These are phyloP conservation scores for Pyrenochaeta sp. DNA, from an alignment of 2,329 filamentous ascomycete species.

Conservation along the genomic window DNA sequence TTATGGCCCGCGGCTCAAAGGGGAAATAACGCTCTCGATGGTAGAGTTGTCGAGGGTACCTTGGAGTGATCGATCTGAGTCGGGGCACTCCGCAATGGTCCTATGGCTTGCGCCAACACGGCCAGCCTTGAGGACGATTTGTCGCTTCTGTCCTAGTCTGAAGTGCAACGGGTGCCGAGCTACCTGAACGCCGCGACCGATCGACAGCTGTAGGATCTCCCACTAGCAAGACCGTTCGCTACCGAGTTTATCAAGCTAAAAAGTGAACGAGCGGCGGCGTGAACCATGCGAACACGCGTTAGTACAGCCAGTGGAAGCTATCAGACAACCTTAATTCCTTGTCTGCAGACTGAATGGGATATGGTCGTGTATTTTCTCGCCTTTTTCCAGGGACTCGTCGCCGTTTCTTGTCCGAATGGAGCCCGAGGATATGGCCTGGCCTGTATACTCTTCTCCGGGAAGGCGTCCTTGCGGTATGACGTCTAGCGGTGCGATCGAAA, in stretches of 20 bases:
- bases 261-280: constrained; percentile 34
- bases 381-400: constrained; percentile 4
- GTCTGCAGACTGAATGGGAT: constrained; percentile 10
- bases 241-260: constrained; percentile 35
- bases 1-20: constrained; percentile 20
- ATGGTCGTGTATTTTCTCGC: constrained; percentile 7
- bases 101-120: constrained; percentile 31
- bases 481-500: constrained; percentile 27
- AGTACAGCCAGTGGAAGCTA: constrained; percentile 28
- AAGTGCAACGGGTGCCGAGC: constrained; percentile 41
- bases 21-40: constrained; percentile 21
- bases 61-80: constrained; percentile 13
- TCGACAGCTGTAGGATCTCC: constrained; percentile 33
- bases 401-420: constrained; percentile 4
- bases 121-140: constrained; percentile 23
- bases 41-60: constrained; percentile 25
- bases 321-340: constrained; percentile 11
- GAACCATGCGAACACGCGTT: constrained; percentile 26
- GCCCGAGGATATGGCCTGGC: constrained; percentile 6
- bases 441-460: neutral
- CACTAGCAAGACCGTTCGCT: constrained; percentile 33
- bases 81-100: constrained; percentile 39
- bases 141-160: constrained; percentile 32
- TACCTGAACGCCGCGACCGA: constrained; percentile 34
- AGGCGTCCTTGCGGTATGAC: constrained; percentile 14